Evolutionary conservation across 2,329 filamentous ascomycete species (phyloP), one percentile per base, ranked within the genome.

Genomic region (Westerdykella aurantiaca): DNA sequence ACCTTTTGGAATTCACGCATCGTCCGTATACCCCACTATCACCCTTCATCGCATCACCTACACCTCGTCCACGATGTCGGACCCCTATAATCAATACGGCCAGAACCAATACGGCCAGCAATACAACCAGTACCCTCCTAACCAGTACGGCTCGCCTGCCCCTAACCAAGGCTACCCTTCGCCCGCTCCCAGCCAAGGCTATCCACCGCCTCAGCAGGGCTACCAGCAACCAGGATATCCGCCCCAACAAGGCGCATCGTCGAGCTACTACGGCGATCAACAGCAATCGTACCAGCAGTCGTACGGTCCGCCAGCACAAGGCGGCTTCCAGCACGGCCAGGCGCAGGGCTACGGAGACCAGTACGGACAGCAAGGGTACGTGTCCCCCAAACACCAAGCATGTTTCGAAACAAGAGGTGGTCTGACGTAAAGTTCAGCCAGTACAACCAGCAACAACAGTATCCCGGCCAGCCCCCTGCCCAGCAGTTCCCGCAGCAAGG

Each of bases 251-350:
- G 59, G 58, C 40, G 55, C 59, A 37, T 56, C 50, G 21, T 49
- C 58, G 23, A 55, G 61, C 38, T 57, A 63, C 42, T 66, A 71
- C 46, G 61, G 59, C 42, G 67, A 67, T 43, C 49, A 51, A 35
- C 53, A 55, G 45, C 56, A 56, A 48, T 62, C 63, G 43, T 57
- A 65, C 45, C 56, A 62, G 46, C 52, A 57, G 21, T 57, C 60
- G 39, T 76, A 74, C 47, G 72, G 72, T 31, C 71, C 74, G 13
- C 73, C 74, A 23, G 62, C 62, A 23, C 44, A 43, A n/a, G 33
- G 18, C 1, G 74, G 72, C n/a, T 75, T 74, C 56, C 71, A 76
- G 53, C 72, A 71, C 50, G 70, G 72, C 44, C 68, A 71, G 44
- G 53, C 60, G 38, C 44, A 41, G 13, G 33, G 18, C 1, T 64